Evolutionary conservation across 1,139 yeast genomes (phyloP).

Genomic region (Hansenula sp.): DNA sequence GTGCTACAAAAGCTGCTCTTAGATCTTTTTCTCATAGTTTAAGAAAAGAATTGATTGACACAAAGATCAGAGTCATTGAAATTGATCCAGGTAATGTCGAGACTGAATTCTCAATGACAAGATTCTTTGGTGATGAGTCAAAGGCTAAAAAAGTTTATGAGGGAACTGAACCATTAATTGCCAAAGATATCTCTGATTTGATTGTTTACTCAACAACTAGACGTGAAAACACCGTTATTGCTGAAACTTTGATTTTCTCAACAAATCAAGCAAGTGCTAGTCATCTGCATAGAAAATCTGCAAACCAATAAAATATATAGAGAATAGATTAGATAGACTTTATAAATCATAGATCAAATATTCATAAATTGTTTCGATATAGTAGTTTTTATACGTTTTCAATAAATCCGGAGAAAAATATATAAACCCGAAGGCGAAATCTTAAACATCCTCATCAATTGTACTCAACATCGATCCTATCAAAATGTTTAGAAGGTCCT

Average conservation of each 20-base stretch:
- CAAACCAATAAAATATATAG: background rate
- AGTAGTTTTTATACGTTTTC: too few species aligned
- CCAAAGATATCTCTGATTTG: conserved; percentile 70
- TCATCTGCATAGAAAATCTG: conserved; percentile 17
- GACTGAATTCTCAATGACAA: conserved; percentile 69
- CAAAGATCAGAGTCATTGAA: conserved; percentile 67
- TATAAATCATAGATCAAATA: too few species aligned
- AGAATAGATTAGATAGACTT: background rate
- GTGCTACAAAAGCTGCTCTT: conserved; percentile 78
- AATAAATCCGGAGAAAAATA: too few species aligned
- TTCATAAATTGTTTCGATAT: too few species aligned
- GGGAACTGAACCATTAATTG: conserved; percentile 66
- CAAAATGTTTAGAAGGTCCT: background rate
- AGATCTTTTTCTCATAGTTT: conserved; percentile 63
- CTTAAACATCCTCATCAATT: too few species aligned
- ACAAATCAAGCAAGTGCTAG: conserved; percentile 53
- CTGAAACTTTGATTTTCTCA: conserved; percentile 68
- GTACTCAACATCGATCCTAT: background rate
- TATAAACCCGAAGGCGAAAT: too few species aligned
- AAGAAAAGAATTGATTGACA: conserved; percentile 65
- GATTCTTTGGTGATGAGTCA: conserved; percentile 60
- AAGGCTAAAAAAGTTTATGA: conserved; percentile 66
- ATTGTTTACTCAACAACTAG: conserved; percentile 62
- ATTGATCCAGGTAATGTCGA: conserved; percentile 80
- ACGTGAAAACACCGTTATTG: conserved; percentile 65